Conservation (phyloP, 2,329 filamentous ascomycete species). For the Neoarthrinium moseri region DNA sequence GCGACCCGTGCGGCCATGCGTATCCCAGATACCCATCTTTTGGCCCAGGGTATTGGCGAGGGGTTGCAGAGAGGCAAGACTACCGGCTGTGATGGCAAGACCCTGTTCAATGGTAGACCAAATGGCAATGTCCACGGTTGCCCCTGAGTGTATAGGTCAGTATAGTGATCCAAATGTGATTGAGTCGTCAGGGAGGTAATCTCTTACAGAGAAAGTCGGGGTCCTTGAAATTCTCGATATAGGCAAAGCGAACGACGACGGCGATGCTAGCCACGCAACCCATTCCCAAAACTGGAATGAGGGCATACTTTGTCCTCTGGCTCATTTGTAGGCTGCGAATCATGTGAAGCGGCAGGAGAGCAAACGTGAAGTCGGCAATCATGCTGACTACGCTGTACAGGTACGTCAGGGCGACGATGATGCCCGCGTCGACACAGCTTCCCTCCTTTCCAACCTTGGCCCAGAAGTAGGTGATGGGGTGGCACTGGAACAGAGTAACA, state of each 20-base stretch:
- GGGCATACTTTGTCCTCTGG: slow-evolving; percentile 39
- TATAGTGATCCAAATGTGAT: background rate
- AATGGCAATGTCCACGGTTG: slow-evolving; percentile 43
- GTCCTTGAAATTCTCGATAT: slow-evolving; percentile 33
- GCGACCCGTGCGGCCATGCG: background rate
- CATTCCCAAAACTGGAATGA: slow-evolving; percentile 46
- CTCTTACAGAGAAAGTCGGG: slow-evolving; percentile 42
- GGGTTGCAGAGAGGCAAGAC: slow-evolving; percentile 45
- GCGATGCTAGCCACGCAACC: slow-evolving; percentile 46
- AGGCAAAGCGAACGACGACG: slow-evolving; percentile 39
- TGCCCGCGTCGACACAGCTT: slow-evolving; percentile 23
- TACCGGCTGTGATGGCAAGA: slow-evolving; percentile 47
- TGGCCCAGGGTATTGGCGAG: slow-evolving; percentile 29
- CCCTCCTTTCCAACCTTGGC: slow-evolving; percentile 15
- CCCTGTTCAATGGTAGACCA: slow-evolving; percentile 48
- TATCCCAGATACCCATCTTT: slow-evolving; percentile 20
- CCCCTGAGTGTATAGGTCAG: slow-evolving; percentile 21
- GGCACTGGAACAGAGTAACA: slow-evolving; percentile 18
- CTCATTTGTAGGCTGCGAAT: slow-evolving; percentile 49
- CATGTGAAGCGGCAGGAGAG: slow-evolving; percentile 46
- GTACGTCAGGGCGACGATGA: slow-evolving; percentile 44
- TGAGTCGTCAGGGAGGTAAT: background rate
- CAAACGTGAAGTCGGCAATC: slow-evolving; percentile 49
- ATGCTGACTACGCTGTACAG: slow-evolving; percentile 41
- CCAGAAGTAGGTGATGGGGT: slow-evolving; percentile 20